Percentiles rank a stretch among this genome's conserved stretches.
phyloP scores from a whole-genome alignment of 768 basidiomycete genomes.

The Lactarius akahatsu region DNA sequence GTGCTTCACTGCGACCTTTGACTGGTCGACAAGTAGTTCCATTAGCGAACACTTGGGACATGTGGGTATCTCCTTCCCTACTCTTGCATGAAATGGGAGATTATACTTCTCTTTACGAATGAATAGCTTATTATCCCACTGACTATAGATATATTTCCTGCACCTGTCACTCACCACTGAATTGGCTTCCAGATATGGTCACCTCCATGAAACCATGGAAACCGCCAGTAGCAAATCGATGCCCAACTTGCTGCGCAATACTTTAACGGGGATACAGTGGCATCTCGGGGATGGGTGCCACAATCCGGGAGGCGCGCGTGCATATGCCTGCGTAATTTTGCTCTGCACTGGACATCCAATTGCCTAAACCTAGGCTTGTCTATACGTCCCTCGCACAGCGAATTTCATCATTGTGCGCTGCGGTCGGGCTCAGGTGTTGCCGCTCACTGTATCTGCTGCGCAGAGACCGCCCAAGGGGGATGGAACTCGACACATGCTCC shows the following conservation, averaged over 20 bases:
- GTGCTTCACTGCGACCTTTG: neutral
- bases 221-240: constrained; percentile 9
- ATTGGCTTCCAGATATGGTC: neutral
- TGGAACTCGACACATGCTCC: neutral
- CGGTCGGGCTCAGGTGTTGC: neutral
- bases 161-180: neutral
- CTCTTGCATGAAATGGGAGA: neutral
- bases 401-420: neutral
- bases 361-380: neutral
- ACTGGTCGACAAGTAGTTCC: neutral
- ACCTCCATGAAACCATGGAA: constrained; percentile 18
- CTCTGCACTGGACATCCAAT: neutral
- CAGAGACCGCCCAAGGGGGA: constrained; percentile 1
- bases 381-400: neutral
- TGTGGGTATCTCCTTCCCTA: neutral
- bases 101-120: neutral
- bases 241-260: neutral
- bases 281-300: neutral
- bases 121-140: neutral
- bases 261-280: neutral
- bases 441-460: neutral
- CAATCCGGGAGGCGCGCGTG: neutral
- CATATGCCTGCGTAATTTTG: neutral
- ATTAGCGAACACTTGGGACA: neutral
- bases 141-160: constrained; percentile 2